phyloP scores from a whole-genome alignment of 1,284 basidiomycete species.

The Thelephora terrestris region DNA sequence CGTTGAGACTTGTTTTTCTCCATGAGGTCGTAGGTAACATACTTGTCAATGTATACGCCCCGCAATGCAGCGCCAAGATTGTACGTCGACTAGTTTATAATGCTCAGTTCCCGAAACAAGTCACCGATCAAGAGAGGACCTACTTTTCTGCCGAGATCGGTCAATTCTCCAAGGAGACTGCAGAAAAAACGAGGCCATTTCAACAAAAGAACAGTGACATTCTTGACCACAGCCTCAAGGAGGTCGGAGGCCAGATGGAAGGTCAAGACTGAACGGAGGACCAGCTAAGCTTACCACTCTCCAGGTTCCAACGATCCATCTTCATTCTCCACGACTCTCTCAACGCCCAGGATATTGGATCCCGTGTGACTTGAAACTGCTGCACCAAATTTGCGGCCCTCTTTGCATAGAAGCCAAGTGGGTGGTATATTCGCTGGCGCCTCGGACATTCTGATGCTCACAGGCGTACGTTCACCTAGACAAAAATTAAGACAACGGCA shows the following conservation, averaged over 20 bases:
- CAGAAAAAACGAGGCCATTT: neutral
- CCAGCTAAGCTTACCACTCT: slow-evolving; percentile 43
- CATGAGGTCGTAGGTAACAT: slow-evolving; percentile 9
- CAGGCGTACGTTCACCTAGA: slow-evolving; percentile 64
- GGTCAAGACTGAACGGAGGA: neutral
- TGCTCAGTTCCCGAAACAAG: slow-evolving; percentile 4
- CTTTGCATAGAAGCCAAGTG: slow-evolving; percentile 61
- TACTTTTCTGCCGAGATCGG: slow-evolving; percentile 66
- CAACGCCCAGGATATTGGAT: slow-evolving; percentile 15
- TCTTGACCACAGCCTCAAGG: no score
- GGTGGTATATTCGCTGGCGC: slow-evolving; percentile 58
- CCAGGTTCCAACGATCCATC: slow-evolving; percentile 45
- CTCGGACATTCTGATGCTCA: slow-evolving; percentile 49
- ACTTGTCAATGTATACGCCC: slow-evolving; percentile 65
- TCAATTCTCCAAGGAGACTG: slow-evolving; percentile 71
- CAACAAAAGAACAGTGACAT: neutral
- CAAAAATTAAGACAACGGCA: neutral
- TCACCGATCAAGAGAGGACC: slow-evolving; percentile 4
- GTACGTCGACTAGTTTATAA: slow-evolving; percentile 48
- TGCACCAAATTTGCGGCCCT: slow-evolving; percentile 42
- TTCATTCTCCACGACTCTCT: slow-evolving; percentile 42
- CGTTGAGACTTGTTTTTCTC: neutral
- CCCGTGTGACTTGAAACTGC: slow-evolving; percentile 28
- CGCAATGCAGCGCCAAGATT: slow-evolving; percentile 54
- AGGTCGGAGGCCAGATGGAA: no score